Percentiles rank a stretch among this genome's conserved stretches.
Evolutionary conservation across 2,329 filamentous ascomycete genomes (phyloP).

Genomic region (Neofusicoccum laricinum): DNA sequence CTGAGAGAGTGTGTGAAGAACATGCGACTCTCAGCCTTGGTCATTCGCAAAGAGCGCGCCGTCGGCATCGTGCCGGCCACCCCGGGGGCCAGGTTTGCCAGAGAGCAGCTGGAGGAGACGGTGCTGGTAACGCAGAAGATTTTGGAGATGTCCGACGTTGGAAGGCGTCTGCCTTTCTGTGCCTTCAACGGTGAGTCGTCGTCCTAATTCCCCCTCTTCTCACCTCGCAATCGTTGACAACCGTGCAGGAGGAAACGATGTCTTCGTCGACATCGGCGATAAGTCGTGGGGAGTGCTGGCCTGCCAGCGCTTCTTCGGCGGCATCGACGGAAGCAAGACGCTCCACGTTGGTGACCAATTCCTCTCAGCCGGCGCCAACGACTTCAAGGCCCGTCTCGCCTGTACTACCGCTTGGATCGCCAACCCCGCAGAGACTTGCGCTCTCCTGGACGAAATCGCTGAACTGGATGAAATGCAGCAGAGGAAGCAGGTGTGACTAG

Average conservation of each 20-base stretch:
- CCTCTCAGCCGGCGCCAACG: conserved; percentile 88
- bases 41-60: conserved; percentile 81
- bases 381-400: conserved; percentile 91
- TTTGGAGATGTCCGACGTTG: conserved; percentile 74
- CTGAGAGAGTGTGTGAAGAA: conserved; percentile 77
- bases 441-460: conserved; percentile 78
- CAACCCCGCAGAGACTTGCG: conserved; percentile 84
- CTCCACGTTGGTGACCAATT: conserved; percentile 97
- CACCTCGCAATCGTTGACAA: background rate
- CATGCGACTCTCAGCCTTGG: conserved; percentile 72
- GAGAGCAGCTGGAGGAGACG: conserved; percentile 92
- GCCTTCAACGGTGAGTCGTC: conserved; percentile 75
- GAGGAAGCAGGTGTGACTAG: conserved; percentile 14
- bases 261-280: conserved; percentile 98
- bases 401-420: conserved; percentile 98
- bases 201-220: background rate
- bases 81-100: conserved; percentile 66
- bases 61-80: conserved; percentile 57
- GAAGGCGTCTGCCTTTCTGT: conserved; percentile 76
- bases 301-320: conserved; percentile 86
- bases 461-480: conserved; percentile 40
- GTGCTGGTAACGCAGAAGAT: conserved; percentile 92
- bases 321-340: conserved; percentile 71
- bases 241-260: conserved; percentile 73
- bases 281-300: conserved; percentile 94